These are phyloP conservation scores for Keithomyces neogunnii DNA, from an alignment of 2,329 filamentous ascomycete genomes.

Conservation along the genomic window DNA sequence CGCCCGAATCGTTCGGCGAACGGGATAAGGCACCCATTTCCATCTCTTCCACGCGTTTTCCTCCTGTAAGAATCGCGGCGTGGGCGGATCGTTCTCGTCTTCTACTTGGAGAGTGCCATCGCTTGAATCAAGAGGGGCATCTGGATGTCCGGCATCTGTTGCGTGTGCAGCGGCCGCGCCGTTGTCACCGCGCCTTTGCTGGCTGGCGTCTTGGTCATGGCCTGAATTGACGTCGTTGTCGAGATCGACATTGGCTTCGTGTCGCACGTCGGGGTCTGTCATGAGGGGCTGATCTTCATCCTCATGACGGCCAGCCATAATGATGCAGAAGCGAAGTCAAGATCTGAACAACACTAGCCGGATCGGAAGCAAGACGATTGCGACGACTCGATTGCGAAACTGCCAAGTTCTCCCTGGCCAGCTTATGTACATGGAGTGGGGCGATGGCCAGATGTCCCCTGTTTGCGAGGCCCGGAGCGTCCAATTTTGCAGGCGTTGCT, in stretches of 20 bases:
- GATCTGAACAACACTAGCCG: not conserved
- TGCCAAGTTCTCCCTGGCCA: not conserved
- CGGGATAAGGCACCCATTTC: constrained; percentile 51
- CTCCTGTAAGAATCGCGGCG: constrained; percentile 54
- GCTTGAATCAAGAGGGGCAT: constrained; percentile 30
- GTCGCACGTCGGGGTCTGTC: constrained; percentile 22
- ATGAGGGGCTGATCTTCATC: constrained; percentile 32
- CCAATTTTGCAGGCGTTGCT: no score
- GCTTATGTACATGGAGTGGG: not conserved
- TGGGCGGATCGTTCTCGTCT: constrained; percentile 32
- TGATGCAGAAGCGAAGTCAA: constrained; percentile 4
- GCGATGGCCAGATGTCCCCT: not conserved
- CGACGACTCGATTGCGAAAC: not conserved
- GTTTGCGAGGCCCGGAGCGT: no score
- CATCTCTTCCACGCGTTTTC: constrained; percentile 37
- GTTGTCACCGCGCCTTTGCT: constrained; percentile 6
- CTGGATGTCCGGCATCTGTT: constrained; percentile 25
- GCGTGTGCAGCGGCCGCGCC: not conserved
- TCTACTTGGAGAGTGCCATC: constrained; percentile 36
- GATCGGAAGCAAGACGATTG: not conserved
- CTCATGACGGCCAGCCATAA: constrained; percentile 22
- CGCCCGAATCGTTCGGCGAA: constrained; percentile 36
- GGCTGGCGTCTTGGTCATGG: constrained; percentile 1
- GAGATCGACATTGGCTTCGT: constrained; percentile 18
- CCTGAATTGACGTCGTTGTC: constrained; percentile 9